Percentiles rank a stretch among this genome's conserved stretches.
These are phyloP conservation scores for Camellia lanceoleosa DNA, from an alignment of 148 eudicot species.

Conservation along the genomic window DNA sequence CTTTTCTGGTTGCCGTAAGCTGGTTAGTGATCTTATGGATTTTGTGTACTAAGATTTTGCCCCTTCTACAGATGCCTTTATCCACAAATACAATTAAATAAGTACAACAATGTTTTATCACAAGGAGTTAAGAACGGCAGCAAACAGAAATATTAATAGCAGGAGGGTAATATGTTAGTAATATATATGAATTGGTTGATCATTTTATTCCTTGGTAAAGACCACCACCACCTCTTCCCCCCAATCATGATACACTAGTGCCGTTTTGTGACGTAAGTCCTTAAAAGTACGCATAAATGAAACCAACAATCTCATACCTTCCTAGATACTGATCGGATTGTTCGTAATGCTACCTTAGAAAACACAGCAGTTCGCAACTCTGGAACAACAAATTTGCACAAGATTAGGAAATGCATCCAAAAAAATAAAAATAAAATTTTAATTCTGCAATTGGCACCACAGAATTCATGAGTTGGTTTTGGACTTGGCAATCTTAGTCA, in stretches of 20 bases:
- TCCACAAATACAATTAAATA: neutral
- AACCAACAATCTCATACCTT: slow-evolving; percentile 48
- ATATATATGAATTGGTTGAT: neutral
- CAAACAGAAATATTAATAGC: neutral
- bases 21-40: neutral
- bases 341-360: slow-evolving; percentile 87
- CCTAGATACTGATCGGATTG: slow-evolving; percentile 81
- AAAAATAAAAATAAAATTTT: neutral
- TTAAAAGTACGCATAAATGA: neutral
- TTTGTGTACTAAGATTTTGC: neutral
- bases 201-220: neutral
- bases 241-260: neutral
- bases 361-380: slow-evolving; percentile 96
- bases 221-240: neutral
- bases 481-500: slow-evolving; percentile 2
- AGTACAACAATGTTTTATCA: neutral
- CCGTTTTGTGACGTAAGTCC: neutral
- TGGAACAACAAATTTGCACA: slow-evolving; percentile 28
- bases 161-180: neutral
- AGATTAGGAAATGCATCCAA: slow-evolving; percentile 11
- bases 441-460: neutral
- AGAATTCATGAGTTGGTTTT: neutral
- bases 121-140: neutral
- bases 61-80: neutral
- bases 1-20: neutral